Conservation (phyloP, 805 yeast genomes). For the Saturnispora serradocipensis region DNA sequence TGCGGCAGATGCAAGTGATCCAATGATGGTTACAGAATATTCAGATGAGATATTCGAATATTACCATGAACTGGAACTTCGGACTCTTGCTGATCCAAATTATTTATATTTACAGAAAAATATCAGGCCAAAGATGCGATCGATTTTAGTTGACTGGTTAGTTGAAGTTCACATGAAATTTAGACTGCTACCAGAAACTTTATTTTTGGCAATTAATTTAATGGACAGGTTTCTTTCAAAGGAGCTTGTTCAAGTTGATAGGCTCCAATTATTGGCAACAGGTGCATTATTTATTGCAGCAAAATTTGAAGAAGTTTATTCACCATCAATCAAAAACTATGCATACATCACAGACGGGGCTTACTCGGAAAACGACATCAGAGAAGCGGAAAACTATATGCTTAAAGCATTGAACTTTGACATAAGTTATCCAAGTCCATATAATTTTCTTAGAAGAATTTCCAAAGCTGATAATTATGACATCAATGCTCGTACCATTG, state of each 20-base stretch:
- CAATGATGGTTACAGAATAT: constrained; percentile 87
- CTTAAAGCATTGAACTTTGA: constrained; percentile 64
- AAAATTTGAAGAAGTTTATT: constrained; percentile 84
- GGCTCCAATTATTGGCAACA: constrained; percentile 78
- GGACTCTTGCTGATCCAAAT: constrained; percentile 65
- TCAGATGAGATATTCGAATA: constrained; percentile 80
- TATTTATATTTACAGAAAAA: constrained; percentile 57
- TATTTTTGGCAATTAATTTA: constrained; percentile 71
- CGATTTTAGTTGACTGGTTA: constrained; percentile 88
- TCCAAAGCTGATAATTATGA: constrained; percentile 90
- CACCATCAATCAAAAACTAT: constrained; percentile 78
- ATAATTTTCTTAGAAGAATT: constrained; percentile 80
- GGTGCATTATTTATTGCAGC: constrained; percentile 85
- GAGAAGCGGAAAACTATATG: constrained; percentile 74
- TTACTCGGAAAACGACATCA: constrained; percentile 68
- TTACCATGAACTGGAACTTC: constrained; percentile 59
- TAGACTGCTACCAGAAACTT: constrained; percentile 76
- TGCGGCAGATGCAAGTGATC: constrained; percentile 60
- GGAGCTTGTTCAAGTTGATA: constrained; percentile 66
- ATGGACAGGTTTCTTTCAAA: constrained; percentile 81
- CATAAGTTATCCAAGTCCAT: constrained; percentile 78
- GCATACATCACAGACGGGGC: constrained; percentile 86
- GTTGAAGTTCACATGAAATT: constrained; percentile 82
- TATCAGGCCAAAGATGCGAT: constrained; percentile 73
- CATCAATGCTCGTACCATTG: constrained; percentile 72